phyloP scores from a whole-genome alignment of 768 basidiomycete species.

The Daedaleopsis sinensis region DNA sequence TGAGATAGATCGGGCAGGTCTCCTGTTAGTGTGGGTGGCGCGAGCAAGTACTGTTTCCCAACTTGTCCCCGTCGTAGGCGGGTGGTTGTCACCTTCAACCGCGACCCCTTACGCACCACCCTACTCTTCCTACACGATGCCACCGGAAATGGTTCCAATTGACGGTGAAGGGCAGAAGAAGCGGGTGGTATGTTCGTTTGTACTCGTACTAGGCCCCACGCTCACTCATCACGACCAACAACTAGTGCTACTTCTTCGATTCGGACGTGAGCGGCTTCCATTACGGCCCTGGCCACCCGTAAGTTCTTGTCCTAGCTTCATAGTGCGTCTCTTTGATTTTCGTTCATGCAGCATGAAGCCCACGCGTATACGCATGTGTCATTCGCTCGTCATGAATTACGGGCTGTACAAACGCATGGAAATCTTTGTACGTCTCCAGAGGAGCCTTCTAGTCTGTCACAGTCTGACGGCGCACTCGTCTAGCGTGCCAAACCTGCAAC shows the following conservation, averaged over 20 bases:
- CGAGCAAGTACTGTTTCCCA: constrained; percentile 2
- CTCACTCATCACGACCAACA: neutral
- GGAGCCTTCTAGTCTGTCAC: neutral
- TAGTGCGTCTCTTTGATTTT: constrained; percentile 2
- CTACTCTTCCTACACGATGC: constrained; percentile 22
- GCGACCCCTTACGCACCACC: neutral
- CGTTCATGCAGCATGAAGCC: constrained; percentile 81
- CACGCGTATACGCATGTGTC: constrained; percentile 98
- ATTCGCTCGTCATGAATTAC: constrained; percentile 99
- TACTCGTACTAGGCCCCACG: constrained; percentile 6
- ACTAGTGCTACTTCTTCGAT: constrained; percentile 98
- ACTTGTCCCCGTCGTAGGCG: constrained; percentile 5
- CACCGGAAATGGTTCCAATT: constrained; percentile 36
- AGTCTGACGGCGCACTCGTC: neutral
- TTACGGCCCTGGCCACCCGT: constrained; percentile 98
- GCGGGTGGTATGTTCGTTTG: constrained; percentile 65
- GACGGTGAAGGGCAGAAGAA: constrained; percentile 77
- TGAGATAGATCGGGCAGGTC: constrained; percentile 16
- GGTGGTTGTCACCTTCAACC: neutral
- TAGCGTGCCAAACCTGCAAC: constrained; percentile 99
- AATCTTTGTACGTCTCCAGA: constrained; percentile 81
- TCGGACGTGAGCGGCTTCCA: constrained; percentile 99
- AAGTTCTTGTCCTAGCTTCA: constrained; percentile 29
- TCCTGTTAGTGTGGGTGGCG: neutral
- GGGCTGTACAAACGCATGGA: constrained; percentile 99